Percentiles rank a stretch among this genome's conserved stretches.
phyloP scores from a whole-genome alignment of 345 rosid species.

The Boechera retrofracta region DNA sequence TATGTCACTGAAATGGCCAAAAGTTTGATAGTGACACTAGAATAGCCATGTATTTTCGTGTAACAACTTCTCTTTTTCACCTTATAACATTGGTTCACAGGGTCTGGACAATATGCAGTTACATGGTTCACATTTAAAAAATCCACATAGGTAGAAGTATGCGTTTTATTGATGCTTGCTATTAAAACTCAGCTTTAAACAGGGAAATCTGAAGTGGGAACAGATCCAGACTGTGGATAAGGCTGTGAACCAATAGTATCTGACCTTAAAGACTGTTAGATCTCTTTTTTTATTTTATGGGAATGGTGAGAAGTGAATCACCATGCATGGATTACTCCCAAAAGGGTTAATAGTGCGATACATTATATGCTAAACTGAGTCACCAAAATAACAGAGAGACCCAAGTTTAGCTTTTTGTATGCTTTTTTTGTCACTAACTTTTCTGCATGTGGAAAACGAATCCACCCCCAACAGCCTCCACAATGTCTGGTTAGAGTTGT shows the following conservation, averaged over 20 bases:
- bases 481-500: slow-evolving; percentile 45
- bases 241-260: slow-evolving; percentile 37
- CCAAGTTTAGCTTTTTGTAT: slow-evolving; percentile 31
- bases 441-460: slow-evolving; percentile 45
- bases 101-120: slow-evolving; percentile 9
- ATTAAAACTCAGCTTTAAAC: slow-evolving; percentile 8
- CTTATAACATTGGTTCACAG: slow-evolving; percentile 8
- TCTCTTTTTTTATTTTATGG: slow-evolving; percentile 24
- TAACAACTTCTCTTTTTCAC: slow-evolving; percentile 11
- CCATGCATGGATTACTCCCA: slow-evolving; percentile 44
- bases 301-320: slow-evolving; percentile 45
- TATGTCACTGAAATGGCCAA: slow-evolving; percentile 22
- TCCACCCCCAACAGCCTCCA: slow-evolving; percentile 39
- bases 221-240: slow-evolving; percentile 42
- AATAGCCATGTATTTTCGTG: slow-evolving; percentile 30
- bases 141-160: slow-evolving; percentile 8
- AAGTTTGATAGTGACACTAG: slow-evolving; percentile 43
- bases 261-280: slow-evolving; percentile 23
- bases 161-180: slow-evolving; percentile 10
- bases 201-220: slow-evolving; percentile 31
- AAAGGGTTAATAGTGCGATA: slow-evolving; percentile 42
- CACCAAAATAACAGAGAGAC: slow-evolving; percentile 30
- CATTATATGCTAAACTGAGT: slow-evolving; percentile 43
- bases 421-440: slow-evolving; percentile 38
- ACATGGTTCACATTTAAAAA: slow-evolving; percentile 5